Evolutionary conservation across 306 rosid genomes (phyloP).

Genomic region (Gynostemma pentaphyllum): DNA sequence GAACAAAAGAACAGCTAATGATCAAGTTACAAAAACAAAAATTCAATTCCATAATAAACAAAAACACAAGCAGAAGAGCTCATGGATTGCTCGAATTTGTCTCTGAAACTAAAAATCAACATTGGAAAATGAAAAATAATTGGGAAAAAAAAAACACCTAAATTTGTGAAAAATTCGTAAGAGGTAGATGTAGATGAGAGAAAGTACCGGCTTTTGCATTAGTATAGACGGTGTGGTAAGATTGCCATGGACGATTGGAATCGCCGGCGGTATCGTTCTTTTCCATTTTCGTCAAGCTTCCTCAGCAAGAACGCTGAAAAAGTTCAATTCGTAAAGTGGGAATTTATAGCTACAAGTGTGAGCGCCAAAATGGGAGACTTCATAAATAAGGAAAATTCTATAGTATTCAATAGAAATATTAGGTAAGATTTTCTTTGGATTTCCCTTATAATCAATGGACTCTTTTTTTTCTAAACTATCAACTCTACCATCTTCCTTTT

Average conservation of each 20-base stretch:
- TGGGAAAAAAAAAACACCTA: constrained; percentile 19
- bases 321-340: not conserved
- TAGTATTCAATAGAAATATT: too few species aligned
- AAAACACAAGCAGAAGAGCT: not conserved
- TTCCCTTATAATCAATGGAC: too few species aligned
- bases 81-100: not conserved
- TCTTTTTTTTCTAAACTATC: too few species aligned
- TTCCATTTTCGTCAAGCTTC: constrained; percentile 27
- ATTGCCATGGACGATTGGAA: constrained; percentile 67
- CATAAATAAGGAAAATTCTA: not conserved
- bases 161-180: constrained; percentile 27
- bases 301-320: not conserved
- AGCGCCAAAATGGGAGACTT: not conserved
- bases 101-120: not conserved
- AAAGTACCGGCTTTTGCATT: constrained; percentile 69
- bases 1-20: not conserved
- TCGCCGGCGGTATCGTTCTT: constrained; percentile 21
- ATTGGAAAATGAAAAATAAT: not conserved
- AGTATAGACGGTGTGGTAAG: constrained; percentile 78
- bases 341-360: not conserved
- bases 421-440: too few species aligned
- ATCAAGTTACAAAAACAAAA: not conserved
- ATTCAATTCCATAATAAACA: not conserved
- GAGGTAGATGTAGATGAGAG: not conserved
- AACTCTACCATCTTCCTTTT: too few species aligned